Conservation (phyloP, 495 filamentous ascomycete species). For the Aspergillus sparsus region DNA sequence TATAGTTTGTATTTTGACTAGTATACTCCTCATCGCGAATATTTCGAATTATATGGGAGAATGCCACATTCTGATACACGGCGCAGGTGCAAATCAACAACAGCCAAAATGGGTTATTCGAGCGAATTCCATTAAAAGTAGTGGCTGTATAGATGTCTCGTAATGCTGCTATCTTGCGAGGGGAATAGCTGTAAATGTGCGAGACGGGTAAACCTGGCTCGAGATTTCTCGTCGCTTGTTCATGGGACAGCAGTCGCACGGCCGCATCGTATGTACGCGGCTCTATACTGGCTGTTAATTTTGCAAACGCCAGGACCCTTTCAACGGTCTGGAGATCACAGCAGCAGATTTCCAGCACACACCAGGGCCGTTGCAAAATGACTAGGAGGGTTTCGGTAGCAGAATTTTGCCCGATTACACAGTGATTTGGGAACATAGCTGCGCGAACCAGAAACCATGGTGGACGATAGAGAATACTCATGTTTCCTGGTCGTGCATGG, state of each 20-base stretch:
- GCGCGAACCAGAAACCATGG: conserved; percentile 30
- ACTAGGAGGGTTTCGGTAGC: conserved; percentile 19
- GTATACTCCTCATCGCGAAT: conserved; percentile 2
- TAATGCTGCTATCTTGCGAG: background rate
- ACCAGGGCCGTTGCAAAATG: conserved; percentile 29
- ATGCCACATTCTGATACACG: conserved; percentile 21
- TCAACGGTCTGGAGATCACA: conserved; percentile 18
- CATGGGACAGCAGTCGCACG: conserved; percentile 16
- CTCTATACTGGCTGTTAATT: conserved; percentile 12
- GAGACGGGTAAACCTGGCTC: background rate
- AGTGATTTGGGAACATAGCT: conserved; percentile 18
- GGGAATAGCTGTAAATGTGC: background rate
- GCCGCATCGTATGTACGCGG: conserved; percentile 16
- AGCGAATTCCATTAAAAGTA: conserved; percentile 8
- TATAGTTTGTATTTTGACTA: background rate
- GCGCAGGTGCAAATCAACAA: conserved; percentile 22
- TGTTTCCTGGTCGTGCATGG: background rate
- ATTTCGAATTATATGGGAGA: conserved; percentile 13
- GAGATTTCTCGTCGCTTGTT: background rate
- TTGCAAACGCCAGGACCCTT: conserved; percentile 12
- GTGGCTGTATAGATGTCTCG: conserved; percentile 13
- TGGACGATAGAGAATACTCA: background rate
- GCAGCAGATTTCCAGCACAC: conserved; percentile 28
- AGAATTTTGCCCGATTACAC: conserved; percentile 19
- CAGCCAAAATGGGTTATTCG: conserved; percentile 27